phyloP scores from a whole-genome alignment of 371 early-diverging fungal genomes.

The Dichotomocladium elegans region DNA sequence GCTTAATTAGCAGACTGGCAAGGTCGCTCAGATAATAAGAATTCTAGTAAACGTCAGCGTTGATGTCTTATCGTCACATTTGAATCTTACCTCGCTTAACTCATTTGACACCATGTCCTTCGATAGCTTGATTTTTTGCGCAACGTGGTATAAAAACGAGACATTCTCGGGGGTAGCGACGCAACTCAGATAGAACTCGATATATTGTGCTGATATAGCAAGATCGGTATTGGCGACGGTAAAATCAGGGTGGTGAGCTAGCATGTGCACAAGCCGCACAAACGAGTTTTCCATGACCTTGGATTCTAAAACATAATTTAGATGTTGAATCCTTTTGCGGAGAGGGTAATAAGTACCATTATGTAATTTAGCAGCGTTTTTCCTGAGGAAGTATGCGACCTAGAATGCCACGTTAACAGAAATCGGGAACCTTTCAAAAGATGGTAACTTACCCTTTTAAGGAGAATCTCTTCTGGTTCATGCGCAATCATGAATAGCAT shows the following conservation, averaged over 20 bases:
- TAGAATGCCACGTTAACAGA: background rate
- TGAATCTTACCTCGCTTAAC: conserved; percentile 43
- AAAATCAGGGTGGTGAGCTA: conserved; percentile 93
- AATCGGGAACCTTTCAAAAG: background rate
- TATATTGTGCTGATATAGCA: conserved; percentile 49
- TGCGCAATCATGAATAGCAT: conserved; percentile 78
- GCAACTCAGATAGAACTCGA: conserved; percentile 79
- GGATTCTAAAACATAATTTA: conserved; percentile 13
- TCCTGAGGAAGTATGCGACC: conserved; percentile 32
- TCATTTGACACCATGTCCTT: conserved; percentile 51
- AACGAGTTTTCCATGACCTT: conserved; percentile 62
- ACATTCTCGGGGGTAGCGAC: conserved; percentile 81
- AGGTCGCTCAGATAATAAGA: conserved; percentile 83
- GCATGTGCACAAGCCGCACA: conserved; percentile 68
- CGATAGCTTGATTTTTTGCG: conserved; percentile 76
- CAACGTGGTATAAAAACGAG: conserved; percentile 75
- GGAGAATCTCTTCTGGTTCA: conserved; percentile 76
- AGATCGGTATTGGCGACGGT: conserved; percentile 55
- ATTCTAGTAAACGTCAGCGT: conserved; percentile 36
- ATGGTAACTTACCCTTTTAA: conserved; percentile 23
- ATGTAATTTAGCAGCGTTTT: conserved; percentile 16
- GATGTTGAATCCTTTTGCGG: too few relatives aligned
- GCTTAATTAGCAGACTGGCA: conserved; percentile 72
- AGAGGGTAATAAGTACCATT: too few relatives aligned
- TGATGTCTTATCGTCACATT: background rate